Evolutionary conservation across 176 grass and related monocot genomes (phyloP), one percentile per base, ranked within the genome.

Genomic region (Ensete ventricosum): DNA sequence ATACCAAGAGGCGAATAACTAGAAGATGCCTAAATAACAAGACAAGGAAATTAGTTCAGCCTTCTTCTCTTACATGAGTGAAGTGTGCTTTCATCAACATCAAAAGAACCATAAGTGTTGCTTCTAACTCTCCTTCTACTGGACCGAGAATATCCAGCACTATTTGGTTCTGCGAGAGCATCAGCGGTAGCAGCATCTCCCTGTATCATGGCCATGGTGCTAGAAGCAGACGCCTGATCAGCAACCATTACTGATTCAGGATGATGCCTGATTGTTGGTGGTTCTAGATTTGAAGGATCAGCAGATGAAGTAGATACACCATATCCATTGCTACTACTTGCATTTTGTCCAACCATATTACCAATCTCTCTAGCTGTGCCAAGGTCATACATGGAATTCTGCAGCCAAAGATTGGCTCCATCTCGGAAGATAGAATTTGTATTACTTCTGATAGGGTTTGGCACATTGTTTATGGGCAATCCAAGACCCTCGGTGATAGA

Each of bases 121-220:
- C 55, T 88, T 81, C 95, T 89, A 20, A 76, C 73, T 70, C 86
- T 88, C 82, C 86, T 94, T 58, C 90, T 91, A 78, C 87, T 77
- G 73, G 84, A 66, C 75, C 84, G 89, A 23, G 91, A 91, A 24
- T 84, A 84, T 17, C 95, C 88, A 34, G 82, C 84, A 77, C 48
- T 73, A 14, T 80, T 62, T 24, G 78, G 80, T 80, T 78, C 85
- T 25, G 77, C 76, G 55, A 73, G 72, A 26, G 77, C 57, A 69
- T 76, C 80, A 76, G 76, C 66, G 76, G 74, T 68, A 68, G 65
- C 74, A 75, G 78, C 64, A 64, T 91, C 90, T 27, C 88, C 96
- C 23, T 99, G 88, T 86, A 99, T 94, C 65, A 88, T 83, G 54
- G 91, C 86, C 87, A 86, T 83, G 73, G 96, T 94, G 73, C 96